Evolutionary conservation across 225 moss, liverwort and hornwort species (phyloP).

Genomic region (Marchantia paleacea): DNA sequence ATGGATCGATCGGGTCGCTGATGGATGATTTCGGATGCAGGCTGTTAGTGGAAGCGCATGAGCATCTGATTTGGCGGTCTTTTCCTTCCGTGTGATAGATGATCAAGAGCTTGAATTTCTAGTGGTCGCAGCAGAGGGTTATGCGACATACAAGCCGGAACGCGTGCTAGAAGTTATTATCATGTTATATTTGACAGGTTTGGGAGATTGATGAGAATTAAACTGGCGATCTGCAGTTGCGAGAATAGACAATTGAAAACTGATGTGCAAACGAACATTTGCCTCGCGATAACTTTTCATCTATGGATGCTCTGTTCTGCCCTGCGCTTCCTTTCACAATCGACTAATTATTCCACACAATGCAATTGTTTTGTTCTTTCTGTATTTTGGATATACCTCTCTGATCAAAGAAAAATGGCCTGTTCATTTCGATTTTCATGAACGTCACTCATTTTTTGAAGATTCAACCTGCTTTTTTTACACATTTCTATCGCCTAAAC

Average conservation of each 20-base stretch:
- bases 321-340: background rate
- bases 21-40: background rate
- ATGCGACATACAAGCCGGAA: background rate
- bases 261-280: background rate
- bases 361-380: too few species aligned
- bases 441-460: background rate
- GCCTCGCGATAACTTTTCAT: background rate
- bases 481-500: background rate
- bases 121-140: background rate
- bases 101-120: background rate
- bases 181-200: slow-evolving; percentile 22
- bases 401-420: too few species aligned
- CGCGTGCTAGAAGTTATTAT: slow-evolving; percentile 17
- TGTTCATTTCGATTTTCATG: background rate
- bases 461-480: background rate
- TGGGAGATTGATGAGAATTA: slow-evolving; percentile 6
- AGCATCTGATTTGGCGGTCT: background rate
- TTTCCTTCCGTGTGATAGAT: background rate
- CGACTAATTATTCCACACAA: too few species aligned
- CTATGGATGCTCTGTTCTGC: background rate
- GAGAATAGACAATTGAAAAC: background rate
- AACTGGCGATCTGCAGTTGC: background rate
- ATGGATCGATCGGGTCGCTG: slow-evolving; percentile 10
- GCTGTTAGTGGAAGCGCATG: background rate
- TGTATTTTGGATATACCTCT: too few species aligned